phyloP scores from a whole-genome alignment of 2,329 filamentous ascomycete genomes.

The Ophiosphaerella korrae region DNA sequence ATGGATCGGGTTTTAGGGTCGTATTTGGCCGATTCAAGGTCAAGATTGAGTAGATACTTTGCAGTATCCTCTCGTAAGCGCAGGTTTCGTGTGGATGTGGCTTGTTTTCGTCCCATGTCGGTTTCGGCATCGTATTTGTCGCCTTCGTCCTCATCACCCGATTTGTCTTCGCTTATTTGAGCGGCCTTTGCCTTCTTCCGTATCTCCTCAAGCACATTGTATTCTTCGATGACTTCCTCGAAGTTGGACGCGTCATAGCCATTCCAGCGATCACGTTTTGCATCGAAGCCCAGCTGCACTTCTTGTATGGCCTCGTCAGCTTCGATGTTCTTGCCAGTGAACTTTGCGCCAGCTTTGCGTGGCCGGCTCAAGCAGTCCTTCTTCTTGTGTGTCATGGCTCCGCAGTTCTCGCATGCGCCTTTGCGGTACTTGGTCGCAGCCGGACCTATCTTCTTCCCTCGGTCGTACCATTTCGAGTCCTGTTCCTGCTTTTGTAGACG shows the following conservation, averaged over 20 bases:
- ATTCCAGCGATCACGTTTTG: conserved; percentile 97
- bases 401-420: conserved; percentile 98
- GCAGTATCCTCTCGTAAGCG: conserved; percentile 95
- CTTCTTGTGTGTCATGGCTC: conserved; percentile 92
- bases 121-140: conserved; percentile 87
- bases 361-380: conserved; percentile 92
- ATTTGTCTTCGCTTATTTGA: conserved; percentile 50
- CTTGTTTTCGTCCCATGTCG: conserved; percentile 93
- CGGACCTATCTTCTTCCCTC: conserved; percentile 80
- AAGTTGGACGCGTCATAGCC: conserved; percentile 94
- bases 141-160: conserved; percentile 56
- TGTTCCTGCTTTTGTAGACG: conserved; percentile 75
- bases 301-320: conserved; percentile 88
- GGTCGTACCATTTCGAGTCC: conserved; percentile 87
- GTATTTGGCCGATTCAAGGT: conserved; percentile 95
- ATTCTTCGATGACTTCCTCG: conserved; percentile 83
- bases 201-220: conserved; percentile 81
- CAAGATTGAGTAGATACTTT: conserved; percentile 93
- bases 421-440: conserved; percentile 97
- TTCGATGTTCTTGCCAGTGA: conserved; percentile 90
- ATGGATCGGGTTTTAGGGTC: conserved; percentile 94
- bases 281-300: conserved; percentile 90
- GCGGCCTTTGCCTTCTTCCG: conserved; percentile 55
- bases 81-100: conserved; percentile 86
- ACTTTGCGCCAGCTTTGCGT: conserved; percentile 86